phyloP scores from a whole-genome alignment of 202 grass and related monocot genomes.

The Elaeis oleifera region DNA sequence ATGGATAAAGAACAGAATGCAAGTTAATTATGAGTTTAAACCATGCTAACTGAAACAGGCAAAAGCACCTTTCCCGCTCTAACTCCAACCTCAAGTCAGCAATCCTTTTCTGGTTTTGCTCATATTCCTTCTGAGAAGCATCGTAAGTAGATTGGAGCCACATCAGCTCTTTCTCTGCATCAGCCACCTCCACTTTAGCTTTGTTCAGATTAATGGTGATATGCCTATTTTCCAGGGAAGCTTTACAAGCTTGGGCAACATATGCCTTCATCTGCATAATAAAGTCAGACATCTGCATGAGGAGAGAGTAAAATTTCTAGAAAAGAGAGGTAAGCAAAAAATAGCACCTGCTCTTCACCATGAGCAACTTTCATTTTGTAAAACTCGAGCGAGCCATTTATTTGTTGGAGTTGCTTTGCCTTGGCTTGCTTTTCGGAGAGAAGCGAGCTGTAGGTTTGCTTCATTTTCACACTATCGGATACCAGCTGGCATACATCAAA shows the following conservation, averaged over 20 bases:
- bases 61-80: conserved; percentile 70
- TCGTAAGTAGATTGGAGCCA: conserved; percentile 60
- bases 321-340: conserved; percentile 22
- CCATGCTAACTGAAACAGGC: neutral
- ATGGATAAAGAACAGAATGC: neutral
- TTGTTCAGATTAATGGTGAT: conserved; percentile 54
- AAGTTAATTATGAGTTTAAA: neutral
- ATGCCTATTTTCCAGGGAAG: conserved; percentile 63
- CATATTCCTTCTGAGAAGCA: conserved; percentile 71
- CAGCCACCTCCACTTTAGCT: conserved; percentile 49
- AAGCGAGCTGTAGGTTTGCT: conserved; percentile 71
- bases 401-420: conserved; percentile 79
- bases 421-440: conserved; percentile 79
- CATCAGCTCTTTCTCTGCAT: conserved; percentile 82
- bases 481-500: conserved; percentile 50
- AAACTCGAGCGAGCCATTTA: conserved; percentile 52
- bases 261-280: conserved; percentile 58
- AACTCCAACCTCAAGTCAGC: conserved; percentile 58
- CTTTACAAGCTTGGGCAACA: conserved; percentile 67
- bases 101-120: conserved; percentile 72
- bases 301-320: neutral
- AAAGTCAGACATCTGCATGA: conserved; percentile 6
- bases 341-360: conserved; percentile 75
- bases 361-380: conserved; percentile 62
- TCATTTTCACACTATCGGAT: conserved; percentile 95